A percentile compares a stretch with the other conserved stretches of the same genome.
These are phyloP conservation scores for Cladophialophora immunda DNA, from an alignment of 2,329 filamentous ascomycete species.

Conservation along the genomic window DNA sequence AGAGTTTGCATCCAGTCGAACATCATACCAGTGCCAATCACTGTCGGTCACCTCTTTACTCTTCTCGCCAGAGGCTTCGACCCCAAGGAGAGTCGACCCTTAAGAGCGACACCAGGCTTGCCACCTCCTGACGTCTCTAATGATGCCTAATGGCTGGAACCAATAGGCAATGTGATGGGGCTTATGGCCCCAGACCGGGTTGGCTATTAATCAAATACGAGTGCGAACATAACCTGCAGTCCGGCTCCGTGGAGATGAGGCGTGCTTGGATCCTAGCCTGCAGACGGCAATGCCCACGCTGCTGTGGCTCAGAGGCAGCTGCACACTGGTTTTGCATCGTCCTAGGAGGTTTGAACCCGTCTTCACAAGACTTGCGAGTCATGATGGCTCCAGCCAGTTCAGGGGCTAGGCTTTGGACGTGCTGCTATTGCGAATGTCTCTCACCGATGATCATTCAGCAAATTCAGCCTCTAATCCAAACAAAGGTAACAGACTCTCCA, in stretches of 20 bases:
- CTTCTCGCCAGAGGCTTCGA: constrained; percentile 4
- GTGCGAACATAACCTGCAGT: not conserved
- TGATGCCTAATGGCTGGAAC: constrained; percentile 11
- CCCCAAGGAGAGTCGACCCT: not conserved
- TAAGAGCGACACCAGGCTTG: constrained; percentile 8
- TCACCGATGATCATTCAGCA: not conserved
- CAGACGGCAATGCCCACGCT: not conserved
- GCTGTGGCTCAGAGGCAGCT: not conserved
- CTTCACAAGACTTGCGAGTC: not conserved
- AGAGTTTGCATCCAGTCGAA: not conserved
- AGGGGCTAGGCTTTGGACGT: not conserved
- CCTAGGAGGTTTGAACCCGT: not conserved
- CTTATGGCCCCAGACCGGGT: not conserved
- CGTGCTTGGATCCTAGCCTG: not conserved
- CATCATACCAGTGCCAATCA: not conserved
- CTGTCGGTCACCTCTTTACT: not conserved
- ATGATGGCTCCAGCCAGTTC: not conserved
- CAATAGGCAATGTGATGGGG: constrained; percentile 3
- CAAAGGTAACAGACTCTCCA: not conserved
- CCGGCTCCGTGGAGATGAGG: not conserved
- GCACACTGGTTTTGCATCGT: not conserved
- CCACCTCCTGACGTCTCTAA: constrained; percentile 15
- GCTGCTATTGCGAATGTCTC: not conserved
- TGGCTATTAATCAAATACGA: not conserved
- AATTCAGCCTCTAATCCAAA: not conserved